Conservation (phyloP, 192 early-diverging fungal genomes). For the Geosiphon pyriformis region DNA sequence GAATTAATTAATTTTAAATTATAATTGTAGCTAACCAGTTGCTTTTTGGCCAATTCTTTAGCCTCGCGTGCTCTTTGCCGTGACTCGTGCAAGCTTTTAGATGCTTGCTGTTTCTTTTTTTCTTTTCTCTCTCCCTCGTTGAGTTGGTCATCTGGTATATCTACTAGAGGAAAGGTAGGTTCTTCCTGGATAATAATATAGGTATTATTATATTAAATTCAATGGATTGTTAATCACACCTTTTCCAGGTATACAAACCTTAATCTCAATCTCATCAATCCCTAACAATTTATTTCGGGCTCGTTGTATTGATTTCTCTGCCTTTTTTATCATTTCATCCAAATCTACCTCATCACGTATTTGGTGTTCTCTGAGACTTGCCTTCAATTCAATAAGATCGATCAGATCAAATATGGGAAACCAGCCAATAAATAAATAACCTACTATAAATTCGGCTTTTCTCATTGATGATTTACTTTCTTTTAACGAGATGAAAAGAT, state of each 20-base stretch:
- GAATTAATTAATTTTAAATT: background rate
- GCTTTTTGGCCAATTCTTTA: slow-evolving; percentile 47
- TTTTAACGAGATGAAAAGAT: slow-evolving; percentile 49
- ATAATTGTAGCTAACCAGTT: slow-evolving; percentile 39
- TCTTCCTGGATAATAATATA: too few relatives aligned
- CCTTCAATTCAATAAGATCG: slow-evolving; percentile 23
- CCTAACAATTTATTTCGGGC: slow-evolving; percentile 79
- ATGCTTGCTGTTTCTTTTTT: slow-evolving; percentile 75
- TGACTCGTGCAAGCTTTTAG: slow-evolving; percentile 69
- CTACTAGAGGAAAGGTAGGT: slow-evolving; percentile 69
- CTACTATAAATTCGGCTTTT: slow-evolving; percentile 50
- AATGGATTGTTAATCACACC: too few relatives aligned
- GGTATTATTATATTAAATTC: too few relatives aligned
- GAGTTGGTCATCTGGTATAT: slow-evolving; percentile 75
- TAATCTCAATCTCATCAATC: slow-evolving; percentile 70
- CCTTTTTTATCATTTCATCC: slow-evolving; percentile 64
- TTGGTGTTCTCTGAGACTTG: slow-evolving; percentile 54
- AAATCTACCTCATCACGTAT: slow-evolving; percentile 68
- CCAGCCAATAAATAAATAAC: background rate
- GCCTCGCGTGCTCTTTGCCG: slow-evolving; percentile 68
- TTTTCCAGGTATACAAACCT: slow-evolving; percentile 35
- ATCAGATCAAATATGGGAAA: too few relatives aligned
- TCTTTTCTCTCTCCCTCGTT: slow-evolving; percentile 73
- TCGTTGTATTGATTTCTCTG: slow-evolving; percentile 59
- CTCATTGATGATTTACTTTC: slow-evolving; percentile 33